Conservation (phyloP, 306 rosid species). For the Macrotyloma uniflorum region DNA sequence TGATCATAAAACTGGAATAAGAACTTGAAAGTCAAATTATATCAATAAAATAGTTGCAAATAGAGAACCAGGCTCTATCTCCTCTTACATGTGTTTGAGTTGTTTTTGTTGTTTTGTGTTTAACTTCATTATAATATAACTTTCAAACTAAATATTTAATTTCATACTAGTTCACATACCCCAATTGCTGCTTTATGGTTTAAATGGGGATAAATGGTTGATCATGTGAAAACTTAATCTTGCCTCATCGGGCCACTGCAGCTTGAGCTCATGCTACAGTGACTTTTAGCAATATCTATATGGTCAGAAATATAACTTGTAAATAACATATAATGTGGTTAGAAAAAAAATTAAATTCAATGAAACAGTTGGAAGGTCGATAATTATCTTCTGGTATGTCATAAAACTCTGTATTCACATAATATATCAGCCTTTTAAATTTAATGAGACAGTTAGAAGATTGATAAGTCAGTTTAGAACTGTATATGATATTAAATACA, state of each 20-base stretch:
- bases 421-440: no score
- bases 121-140: no score
- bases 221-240: neutral
- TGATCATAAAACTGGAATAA: no score
- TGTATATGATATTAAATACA: neutral
- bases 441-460: no score
- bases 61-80: no score
- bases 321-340: neutral
- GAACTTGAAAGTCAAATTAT: no score
- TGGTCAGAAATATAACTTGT: neutral
- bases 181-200: neutral
- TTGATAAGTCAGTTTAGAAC: neutral
- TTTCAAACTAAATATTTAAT: no score
- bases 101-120: no score
- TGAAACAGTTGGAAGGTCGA: slow-evolving; percentile 6
- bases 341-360: neutral
- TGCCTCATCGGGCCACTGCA: neutral
- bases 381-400: neutral
- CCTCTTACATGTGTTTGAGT: no score
- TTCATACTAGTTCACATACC: neutral
- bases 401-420: neutral
- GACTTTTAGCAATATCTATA: neutral
- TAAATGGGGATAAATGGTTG: slow-evolving; percentile 9
- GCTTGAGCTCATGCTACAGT: slow-evolving; percentile 15
- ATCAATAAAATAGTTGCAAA: no score